These are phyloP conservation scores for Phytopythium kandeliae DNA, from an alignment of 352 stramenopile species.

Conservation along the genomic window DNA sequence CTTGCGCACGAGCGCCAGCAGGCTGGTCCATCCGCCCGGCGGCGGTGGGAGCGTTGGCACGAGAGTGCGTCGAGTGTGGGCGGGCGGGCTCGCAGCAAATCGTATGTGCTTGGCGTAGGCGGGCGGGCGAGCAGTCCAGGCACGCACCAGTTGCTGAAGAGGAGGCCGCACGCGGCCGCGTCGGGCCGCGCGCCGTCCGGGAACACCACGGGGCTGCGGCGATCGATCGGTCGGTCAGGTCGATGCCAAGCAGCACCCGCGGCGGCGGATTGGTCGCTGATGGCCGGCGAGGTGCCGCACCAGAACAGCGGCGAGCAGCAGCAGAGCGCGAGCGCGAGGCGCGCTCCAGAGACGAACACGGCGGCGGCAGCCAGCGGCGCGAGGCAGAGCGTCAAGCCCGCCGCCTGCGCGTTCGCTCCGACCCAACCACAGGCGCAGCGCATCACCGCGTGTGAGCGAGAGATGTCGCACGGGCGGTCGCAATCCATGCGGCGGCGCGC, in stretches of 20 bases:
- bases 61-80: no score
- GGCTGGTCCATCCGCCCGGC: conserved; percentile 7
- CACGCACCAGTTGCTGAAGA: conserved; percentile 27
- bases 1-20: conserved; percentile 17
- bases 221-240: not conserved
- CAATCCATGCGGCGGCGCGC: not conserved
- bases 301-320: conserved; percentile 30
- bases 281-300: no score
- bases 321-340: conserved; percentile 22
- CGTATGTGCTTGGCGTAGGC: no score
- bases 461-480: conserved; percentile 3
- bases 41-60: no score
- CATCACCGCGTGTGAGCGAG: not conserved
- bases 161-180: conserved; percentile 16
- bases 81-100: no score
- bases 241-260: no score
- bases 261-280: no score
- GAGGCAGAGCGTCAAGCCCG: conserved; percentile 5
- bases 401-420: conserved; percentile 1
- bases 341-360: conserved; percentile 18
- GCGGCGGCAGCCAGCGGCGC: conserved; percentile 10
- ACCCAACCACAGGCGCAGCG: not conserved
- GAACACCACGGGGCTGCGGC: conserved; percentile 10
- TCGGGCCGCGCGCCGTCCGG: conserved; percentile 11
- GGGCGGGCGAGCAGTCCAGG: no score